Percentiles rank a stretch among this genome's conserved stretches.
Conservation (phyloP, 2,329 filamentous ascomycete species). For the Myriosclerotinia duriaeana region DNA sequence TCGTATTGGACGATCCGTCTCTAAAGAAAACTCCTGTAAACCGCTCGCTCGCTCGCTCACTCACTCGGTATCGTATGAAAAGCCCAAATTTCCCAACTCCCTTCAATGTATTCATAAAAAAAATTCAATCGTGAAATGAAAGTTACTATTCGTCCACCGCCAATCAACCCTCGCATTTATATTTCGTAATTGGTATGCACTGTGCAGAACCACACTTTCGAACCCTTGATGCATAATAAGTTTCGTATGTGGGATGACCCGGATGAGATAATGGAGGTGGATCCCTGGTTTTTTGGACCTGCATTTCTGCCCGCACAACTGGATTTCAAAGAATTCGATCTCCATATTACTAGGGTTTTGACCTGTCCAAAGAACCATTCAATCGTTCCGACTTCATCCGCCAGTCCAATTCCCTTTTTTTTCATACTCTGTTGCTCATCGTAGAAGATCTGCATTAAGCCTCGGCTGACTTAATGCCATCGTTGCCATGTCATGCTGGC, state of each 20-base stretch:
- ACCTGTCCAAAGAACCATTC: constrained; percentile 11
- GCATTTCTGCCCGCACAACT: constrained; percentile 8
- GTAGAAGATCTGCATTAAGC: constrained; percentile 1
- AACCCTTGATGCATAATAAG: constrained; percentile 22
- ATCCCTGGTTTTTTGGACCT: constrained; percentile 16
- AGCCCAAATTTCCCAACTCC: constrained; percentile 14
- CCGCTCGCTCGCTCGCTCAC: background rate
- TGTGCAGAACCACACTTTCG: constrained; percentile 10
- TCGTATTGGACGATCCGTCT: constrained; percentile 18
- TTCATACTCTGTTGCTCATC: background rate
- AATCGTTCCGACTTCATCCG: constrained; percentile 13
- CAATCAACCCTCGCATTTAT: constrained; percentile 5
- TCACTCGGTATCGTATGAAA: constrained; percentile 9
- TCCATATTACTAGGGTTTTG: constrained; percentile 6
- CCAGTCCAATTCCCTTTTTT: background rate
- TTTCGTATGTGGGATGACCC: constrained; percentile 14
- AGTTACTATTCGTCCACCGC: constrained; percentile 6
- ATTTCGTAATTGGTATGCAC: constrained; percentile 13
- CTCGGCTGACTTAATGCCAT: background rate
- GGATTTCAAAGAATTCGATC: constrained; percentile 9
- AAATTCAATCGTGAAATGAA: constrained; percentile 5
- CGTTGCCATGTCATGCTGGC: background rate
- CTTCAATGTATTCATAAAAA: constrained; percentile 10
- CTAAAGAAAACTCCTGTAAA: constrained; percentile 12
- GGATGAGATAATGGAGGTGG: constrained; percentile 12